phyloP scores from a whole-genome alignment of 495 filamentous ascomycete species.

The Achaetomiella virescens region DNA sequence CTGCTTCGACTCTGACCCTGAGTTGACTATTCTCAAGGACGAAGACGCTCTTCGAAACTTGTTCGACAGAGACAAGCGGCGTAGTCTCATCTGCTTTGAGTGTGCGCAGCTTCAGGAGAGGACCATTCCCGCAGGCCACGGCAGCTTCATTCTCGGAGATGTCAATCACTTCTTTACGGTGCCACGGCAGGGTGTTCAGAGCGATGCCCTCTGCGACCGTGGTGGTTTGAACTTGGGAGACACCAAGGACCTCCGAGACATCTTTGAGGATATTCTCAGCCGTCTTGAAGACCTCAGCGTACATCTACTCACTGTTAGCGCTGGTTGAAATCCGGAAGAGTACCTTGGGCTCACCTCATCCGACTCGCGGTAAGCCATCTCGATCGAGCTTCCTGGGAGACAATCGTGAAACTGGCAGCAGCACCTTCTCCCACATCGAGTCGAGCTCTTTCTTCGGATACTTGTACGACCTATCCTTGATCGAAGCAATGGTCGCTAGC shows the following conservation, averaged over 20 bases:
- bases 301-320: constrained; percentile 46
- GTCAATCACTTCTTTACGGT: constrained; percentile 63
- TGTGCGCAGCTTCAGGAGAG: constrained; percentile 43
- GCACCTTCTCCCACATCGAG: constrained; percentile 80
- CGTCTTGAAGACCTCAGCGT: constrained; percentile 72
- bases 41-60: constrained; percentile 65
- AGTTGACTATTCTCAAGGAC: constrained; percentile 70
- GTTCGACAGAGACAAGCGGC: constrained; percentile 53
- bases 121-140: constrained; percentile 45
- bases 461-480: constrained; percentile 63
- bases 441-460: constrained; percentile 92
- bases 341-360: constrained; percentile 50
- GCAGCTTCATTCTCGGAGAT: constrained; percentile 44
- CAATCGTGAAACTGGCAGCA: constrained; percentile 98
- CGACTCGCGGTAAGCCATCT: constrained; percentile 95
- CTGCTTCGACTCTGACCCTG: constrained; percentile 61
- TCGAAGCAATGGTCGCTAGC: constrained; percentile 76
- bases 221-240: constrained; percentile 35
- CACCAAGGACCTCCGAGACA: constrained; percentile 60
- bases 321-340: neutral
- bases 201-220: constrained; percentile 42
- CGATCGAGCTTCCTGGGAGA: constrained; percentile 88
- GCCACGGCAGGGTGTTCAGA: constrained; percentile 82
- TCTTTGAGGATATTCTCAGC: constrained; percentile 65
- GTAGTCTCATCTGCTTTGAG: constrained; percentile 39